These are phyloP conservation scores for Mortierella sp. DNA, from an alignment of 371 early-diverging fungal genomes.

Conservation along the genomic window DNA sequence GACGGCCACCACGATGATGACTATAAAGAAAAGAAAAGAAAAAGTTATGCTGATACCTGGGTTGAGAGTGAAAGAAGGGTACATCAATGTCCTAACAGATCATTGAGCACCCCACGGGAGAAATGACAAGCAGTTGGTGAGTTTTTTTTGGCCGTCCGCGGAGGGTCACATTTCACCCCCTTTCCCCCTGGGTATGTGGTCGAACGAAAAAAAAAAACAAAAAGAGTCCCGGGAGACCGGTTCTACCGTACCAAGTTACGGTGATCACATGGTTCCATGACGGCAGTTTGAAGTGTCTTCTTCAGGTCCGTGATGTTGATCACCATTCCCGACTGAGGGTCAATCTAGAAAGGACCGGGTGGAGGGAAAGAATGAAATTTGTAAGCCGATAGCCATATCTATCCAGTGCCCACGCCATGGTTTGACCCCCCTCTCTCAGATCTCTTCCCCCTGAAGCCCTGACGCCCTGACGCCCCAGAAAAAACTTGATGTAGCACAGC, in stretches of 20 bases:
- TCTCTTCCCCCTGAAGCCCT: too few species aligned
- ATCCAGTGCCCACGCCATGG: too few species aligned
- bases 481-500: background rate
- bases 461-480: too few species aligned
- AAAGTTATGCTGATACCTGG: slow-evolving; percentile 57
- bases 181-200: too few species aligned
- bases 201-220: background rate
- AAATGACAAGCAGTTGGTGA: too few species aligned
- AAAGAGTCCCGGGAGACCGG: background rate
- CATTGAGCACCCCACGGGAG: too few species aligned
- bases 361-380: slow-evolving; percentile 12
- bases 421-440: too few species aligned
- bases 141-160: too few species aligned
- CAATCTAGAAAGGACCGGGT: slow-evolving; percentile 54
- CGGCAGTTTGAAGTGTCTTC: slow-evolving; percentile 72
- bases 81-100: slow-evolving; percentile 77
- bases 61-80: slow-evolving; percentile 70
- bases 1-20: background rate
- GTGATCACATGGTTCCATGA: slow-evolving; percentile 88
- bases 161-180: too few species aligned
- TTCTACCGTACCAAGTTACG: slow-evolving; percentile 70
- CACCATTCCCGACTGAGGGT: slow-evolving; percentile 88
- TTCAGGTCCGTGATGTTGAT: slow-evolving; percentile 86
- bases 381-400: slow-evolving; percentile 11
- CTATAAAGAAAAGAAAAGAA: background rate